Evolutionary conservation across 495 filamentous ascomycete genomes (phyloP), one percentile per base, ranked within the genome.

Genomic region (Polyplosphaeria fusca): DNA sequence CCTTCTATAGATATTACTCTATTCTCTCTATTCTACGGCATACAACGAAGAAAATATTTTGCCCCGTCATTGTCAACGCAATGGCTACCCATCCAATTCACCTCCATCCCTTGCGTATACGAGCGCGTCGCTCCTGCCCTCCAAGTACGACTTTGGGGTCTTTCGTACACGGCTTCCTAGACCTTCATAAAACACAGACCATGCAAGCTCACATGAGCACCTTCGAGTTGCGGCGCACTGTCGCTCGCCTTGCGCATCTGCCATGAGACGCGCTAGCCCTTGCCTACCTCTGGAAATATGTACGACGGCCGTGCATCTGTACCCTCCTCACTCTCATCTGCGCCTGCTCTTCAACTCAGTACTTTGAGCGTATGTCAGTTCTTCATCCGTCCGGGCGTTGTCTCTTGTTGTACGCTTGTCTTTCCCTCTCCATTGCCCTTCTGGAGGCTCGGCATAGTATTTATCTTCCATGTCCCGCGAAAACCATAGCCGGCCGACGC

Each of bases 391-490:
- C 30, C 14, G 30, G 7, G 30, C 7, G 30, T 14, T n/a, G n/a
- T 14, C 30, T 35, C 30, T 35, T 35, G 30, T 35, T n/a, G 24
- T 5, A 23, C 44, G 39, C 51, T 56, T 47, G 52, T 56, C 58
- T 52, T 37, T 61, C 58, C 58, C 51, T 61, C 37, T 44, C 24
- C 58, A 37, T 46, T 19, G 37, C 22, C 25, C 27, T 22, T 16
- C n/a, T n/a, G n/a, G 51, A 20, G 47, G 42, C 39, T 39, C n/a
- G 23, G 7, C 23, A 37, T 42, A 56, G 20, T 65, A 65, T 65
- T 65, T 48, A 60, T 65, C 61, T 65, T 53, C 51, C 61, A 56
- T 60, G 55, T 45, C 61, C 26, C 50, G 30, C 25, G 16, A 32
- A 18, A 40, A 14, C 48, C 56, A 32, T 35, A 12, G n/a, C 26